Conservation (phyloP, 1,284 basidiomycete species). For the Ustilago loliicola region DNA sequence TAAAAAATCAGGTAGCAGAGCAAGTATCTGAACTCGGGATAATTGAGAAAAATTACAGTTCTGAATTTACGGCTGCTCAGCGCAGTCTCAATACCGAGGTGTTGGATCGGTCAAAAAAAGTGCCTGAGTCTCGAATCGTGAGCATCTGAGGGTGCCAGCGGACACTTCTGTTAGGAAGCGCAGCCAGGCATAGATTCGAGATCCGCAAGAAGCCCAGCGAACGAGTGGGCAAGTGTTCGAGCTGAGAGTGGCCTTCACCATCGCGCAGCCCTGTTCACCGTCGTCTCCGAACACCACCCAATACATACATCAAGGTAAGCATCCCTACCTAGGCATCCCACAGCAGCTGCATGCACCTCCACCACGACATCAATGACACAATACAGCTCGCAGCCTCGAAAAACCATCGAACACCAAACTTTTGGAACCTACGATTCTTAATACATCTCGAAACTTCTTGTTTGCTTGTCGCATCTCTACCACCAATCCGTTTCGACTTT, state of each 20-base stretch:
- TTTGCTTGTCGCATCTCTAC: conserved; percentile 7
- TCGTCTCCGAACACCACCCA: conserved; percentile 48
- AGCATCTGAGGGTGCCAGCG: not conserved
- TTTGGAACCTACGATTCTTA: conserved; percentile 25
- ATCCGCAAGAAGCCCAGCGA: not conserved
- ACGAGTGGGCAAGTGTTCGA: not conserved
- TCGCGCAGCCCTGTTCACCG: conserved; percentile 23
- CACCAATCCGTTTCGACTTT: not conserved
- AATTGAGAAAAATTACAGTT: conserved; percentile 4
- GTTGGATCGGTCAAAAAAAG: not conserved
- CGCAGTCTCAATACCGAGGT: no score
- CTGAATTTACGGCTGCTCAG: conserved; percentile 16
- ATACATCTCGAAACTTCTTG: conserved; percentile 5
- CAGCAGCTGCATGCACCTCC: conserved; percentile 13
- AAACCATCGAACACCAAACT: not conserved
- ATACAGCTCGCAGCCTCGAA: conserved; percentile 5
- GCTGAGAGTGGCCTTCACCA: conserved; percentile 24
- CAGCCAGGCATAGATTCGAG: not conserved
- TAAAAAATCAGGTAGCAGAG: conserved; percentile 7
- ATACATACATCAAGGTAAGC: conserved; percentile 51
- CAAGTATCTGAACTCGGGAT: not conserved
- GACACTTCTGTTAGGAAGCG: not conserved
- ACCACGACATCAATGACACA: conserved; percentile 3
- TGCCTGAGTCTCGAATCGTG: not conserved
- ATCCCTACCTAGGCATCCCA: conserved; percentile 18